Percentiles rank a stretch among this genome's conserved stretches.
Evolutionary conservation across 805 yeast genomes (phyloP).

Genomic region (Isabelozyma gotoi): DNA sequence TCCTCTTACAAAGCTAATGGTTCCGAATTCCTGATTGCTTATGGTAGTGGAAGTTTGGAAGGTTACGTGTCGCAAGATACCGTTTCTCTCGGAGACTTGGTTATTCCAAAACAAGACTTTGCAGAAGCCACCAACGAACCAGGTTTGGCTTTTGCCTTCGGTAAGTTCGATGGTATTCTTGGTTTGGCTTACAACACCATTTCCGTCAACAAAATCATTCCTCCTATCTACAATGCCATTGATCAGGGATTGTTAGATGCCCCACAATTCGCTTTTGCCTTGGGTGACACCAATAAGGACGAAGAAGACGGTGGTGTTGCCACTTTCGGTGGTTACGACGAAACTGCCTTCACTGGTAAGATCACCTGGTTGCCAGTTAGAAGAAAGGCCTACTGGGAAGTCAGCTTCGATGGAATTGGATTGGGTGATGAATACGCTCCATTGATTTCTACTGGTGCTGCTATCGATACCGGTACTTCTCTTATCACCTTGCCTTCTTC

Average conservation of each 20-base stretch:
- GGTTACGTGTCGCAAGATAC: slow-evolving; percentile 91
- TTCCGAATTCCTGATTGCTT: slow-evolving; percentile 76
- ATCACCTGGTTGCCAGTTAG: slow-evolving; percentile 96
- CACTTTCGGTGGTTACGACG: slow-evolving; percentile 93
- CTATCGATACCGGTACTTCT: slow-evolving; percentile 98
- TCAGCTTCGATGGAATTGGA: slow-evolving; percentile 83
- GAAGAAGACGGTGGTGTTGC: slow-evolving; percentile 84
- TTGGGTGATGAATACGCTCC: slow-evolving; percentile 90
- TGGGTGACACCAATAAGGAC: slow-evolving; percentile 72
- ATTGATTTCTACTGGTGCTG: slow-evolving; percentile 86
- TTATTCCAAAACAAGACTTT: slow-evolving; percentile 85
- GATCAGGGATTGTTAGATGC: slow-evolving; percentile 77
- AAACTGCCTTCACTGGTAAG: slow-evolving; percentile 72
- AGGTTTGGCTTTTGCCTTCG: slow-evolving; percentile 96
- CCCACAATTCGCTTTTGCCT: slow-evolving; percentile 84
- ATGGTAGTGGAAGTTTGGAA: slow-evolving; percentile 91
- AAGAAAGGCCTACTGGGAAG: slow-evolving; percentile 99
- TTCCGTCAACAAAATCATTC: slow-evolving; percentile 84
- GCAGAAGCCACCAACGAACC: slow-evolving; percentile 98
- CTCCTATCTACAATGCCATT: slow-evolving; percentile 91
- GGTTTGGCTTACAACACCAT: slow-evolving; percentile 94
- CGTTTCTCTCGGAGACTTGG: slow-evolving; percentile 77
- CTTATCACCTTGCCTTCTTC: slow-evolving; percentile 93
- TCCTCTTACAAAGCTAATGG: slow-evolving; percentile 86
- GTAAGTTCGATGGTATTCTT: slow-evolving; percentile 96